Evolutionary conservation across 2,329 filamentous ascomycete species (phyloP).

Genomic region (Microthyrium microscopicum): DNA sequence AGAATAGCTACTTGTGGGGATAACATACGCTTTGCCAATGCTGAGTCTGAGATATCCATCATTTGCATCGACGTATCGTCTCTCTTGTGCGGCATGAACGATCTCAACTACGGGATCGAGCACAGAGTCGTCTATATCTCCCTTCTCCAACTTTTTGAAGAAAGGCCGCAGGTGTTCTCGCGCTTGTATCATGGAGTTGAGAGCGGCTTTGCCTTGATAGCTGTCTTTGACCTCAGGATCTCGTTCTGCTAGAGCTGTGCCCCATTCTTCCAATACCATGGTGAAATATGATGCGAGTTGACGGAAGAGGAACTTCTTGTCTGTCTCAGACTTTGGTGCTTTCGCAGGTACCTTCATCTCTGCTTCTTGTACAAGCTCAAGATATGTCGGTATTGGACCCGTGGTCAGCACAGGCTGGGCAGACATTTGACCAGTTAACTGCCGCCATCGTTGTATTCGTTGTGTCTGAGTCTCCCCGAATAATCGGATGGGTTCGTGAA

Average conservation of each 20-base stretch:
- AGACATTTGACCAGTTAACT: conserved; percentile 31
- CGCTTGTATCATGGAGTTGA: conserved; percentile 72
- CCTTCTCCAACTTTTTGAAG: conserved; percentile 76
- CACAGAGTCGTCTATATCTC: conserved; percentile 61
- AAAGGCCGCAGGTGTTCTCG: conserved; percentile 77
- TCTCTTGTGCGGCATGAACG: conserved; percentile 73
- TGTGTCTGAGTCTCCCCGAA: conserved; percentile 68
- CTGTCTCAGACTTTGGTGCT: conserved; percentile 46
- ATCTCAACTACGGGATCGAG: conserved; percentile 79
- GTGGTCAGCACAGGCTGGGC: conserved; percentile 37
- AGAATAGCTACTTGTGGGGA: neutral
- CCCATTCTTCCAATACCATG: conserved; percentile 85
- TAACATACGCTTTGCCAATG: conserved; percentile 64
- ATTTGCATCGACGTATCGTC: conserved; percentile 89
- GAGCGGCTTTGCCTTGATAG: conserved; percentile 64
- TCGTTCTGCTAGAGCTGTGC: conserved; percentile 51
- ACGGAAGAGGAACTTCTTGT: conserved; percentile 56
- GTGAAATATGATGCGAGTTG: conserved; percentile 93
- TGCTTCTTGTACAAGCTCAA: conserved; percentile 63
- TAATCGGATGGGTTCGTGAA: conserved; percentile 56
- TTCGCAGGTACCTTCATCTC: conserved; percentile 68
- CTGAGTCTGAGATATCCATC: conserved; percentile 84
- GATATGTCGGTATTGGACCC: conserved; percentile 73
- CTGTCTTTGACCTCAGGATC: conserved; percentile 46
- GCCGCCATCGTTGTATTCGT: conserved; percentile 53